Conservation (phyloP, 805 yeast species). For the Yarrowia osloensis region DNA sequence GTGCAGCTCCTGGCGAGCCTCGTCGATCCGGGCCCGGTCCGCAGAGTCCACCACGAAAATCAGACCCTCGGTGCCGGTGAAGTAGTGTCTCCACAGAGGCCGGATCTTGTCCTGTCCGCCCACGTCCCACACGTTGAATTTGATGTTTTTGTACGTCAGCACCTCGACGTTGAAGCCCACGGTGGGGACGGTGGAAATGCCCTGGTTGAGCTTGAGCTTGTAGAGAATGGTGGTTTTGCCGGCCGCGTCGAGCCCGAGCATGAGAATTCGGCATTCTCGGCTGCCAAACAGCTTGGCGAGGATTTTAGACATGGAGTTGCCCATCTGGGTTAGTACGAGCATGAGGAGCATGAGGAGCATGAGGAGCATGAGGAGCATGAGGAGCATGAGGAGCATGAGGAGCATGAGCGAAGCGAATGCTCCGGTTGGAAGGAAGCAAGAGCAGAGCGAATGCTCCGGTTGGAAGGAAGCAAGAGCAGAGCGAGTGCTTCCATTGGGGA, state of each 20-base stretch:
- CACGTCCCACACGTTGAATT: conserved; percentile 90
- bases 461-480: too few species aligned
- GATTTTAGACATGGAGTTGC: conserved; percentile 39
- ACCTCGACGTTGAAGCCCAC: conserved; percentile 93
- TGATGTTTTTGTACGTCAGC: conserved; percentile 75
- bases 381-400: too few species aligned
- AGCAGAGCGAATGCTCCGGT: too few species aligned
- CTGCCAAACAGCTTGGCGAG: conserved; percentile 53
- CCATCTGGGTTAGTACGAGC: conserved; percentile 34
- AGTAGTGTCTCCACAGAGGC: conserved; percentile 94
- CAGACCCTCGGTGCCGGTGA: conserved; percentile 88
- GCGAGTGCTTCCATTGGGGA: too few species aligned
- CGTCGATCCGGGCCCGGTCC: conserved; percentile 69
- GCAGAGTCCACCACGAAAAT: conserved; percentile 88
- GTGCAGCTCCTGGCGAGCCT: conserved; percentile 73
- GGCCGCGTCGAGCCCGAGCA: conserved; percentile 92
- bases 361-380: too few species aligned
- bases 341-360: too few species aligned
- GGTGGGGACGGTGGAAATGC: conserved; percentile 82
- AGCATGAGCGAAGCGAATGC: too few species aligned
- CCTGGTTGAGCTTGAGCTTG: conserved; percentile 73
- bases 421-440: too few species aligned
- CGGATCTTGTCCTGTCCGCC: conserved; percentile 94
- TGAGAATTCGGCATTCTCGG: conserved; percentile 66
- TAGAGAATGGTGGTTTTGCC: conserved; percentile 89